phyloP scores from a whole-genome alignment of 1,139 yeast species.

The Arxiozyma heterogenica region DNA sequence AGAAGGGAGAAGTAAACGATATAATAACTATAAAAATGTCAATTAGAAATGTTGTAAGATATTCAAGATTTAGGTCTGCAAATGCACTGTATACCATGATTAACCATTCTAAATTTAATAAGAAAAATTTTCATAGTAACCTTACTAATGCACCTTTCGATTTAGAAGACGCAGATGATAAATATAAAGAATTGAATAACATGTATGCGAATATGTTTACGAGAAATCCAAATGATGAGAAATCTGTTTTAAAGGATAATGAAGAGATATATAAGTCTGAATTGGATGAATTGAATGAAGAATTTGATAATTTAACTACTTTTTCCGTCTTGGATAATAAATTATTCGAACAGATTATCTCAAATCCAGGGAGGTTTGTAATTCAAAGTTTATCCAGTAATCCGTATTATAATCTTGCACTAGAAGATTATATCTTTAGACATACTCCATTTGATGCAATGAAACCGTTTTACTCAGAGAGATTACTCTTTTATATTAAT shows the following conservation, averaged over 20 bases:
- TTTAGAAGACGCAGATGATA: constrained; percentile 13
- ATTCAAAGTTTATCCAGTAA: constrained; percentile 34
- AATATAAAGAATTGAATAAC: constrained; percentile 22
- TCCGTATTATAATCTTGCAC: constrained; percentile 70
- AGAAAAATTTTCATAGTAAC: background rate
- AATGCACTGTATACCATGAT: background rate
- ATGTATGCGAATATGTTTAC: constrained; percentile 27
- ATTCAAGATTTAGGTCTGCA: background rate
- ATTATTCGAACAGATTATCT: constrained; percentile 10
- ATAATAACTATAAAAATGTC: background rate
- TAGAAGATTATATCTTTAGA: constrained; percentile 71
- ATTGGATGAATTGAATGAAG: constrained; percentile 23
- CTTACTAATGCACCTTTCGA: constrained; percentile 16
- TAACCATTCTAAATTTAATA: background rate
- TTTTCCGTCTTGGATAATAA: background rate
- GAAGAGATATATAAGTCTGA: constrained; percentile 8
- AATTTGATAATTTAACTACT: constrained; percentile 6
- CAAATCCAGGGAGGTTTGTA: constrained; percentile 20
- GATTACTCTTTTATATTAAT: constrained; percentile 68
- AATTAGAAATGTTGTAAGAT: background rate
- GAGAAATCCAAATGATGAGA: background rate
- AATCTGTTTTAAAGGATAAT: background rate
- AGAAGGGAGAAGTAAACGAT: background rate
- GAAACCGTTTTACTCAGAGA: constrained; percentile 30
- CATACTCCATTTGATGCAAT: constrained; percentile 42